Evolutionary conservation across 139 green algal species (phyloP), one percentile per base, ranked within the genome.

Genomic region (Chlamydomonas eustigma): DNA sequence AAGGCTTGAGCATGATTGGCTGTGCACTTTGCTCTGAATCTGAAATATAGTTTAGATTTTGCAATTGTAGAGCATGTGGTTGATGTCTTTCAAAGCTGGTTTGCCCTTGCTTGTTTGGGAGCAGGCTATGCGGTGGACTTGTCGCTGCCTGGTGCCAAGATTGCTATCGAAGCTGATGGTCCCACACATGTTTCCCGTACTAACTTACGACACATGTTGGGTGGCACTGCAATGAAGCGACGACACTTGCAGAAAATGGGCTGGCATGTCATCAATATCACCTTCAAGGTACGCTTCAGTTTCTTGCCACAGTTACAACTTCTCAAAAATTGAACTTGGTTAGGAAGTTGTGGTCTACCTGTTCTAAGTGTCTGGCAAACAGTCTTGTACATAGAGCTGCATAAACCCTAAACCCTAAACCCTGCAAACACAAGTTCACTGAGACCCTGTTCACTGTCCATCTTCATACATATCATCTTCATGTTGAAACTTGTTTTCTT

Each of bases 141-240:
- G 67, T 72, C 65, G 32, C 67, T 84, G 73, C 12, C 51, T 31
- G 51, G 36, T 22, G 67, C 79, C 4, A 68, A 68, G 52, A 68
- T 68, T 28, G 86, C 86, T 0, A 78, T 91, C 0, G 86, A 91
- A 70, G 86, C 84, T n/a, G 86, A 91, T 50, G 86, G 86, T 0
- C 86, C 86, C 58, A 83, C 81, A 4, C 86, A 91, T 76, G 72
- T 85, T 33, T 77, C 76, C 3, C 84, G 86, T 73, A 89, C 50
- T 1, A 39, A 30, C 5, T 3, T 37, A 1, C 37, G 28, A 3
- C 63, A 37, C 25, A 38, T 78, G 58, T 75, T 88, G 51, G 86
- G 86, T 1, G 72, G 80, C 32, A 89, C 86, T 0, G 68, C 69
- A 34, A 85, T 91, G 79, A 91, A 91, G 79, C 52, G 78, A 0